Evolutionary conservation across 2,329 filamentous ascomycete genomes (phyloP), one percentile per base, ranked within the genome.

Genomic region (Harringtonia lauricola): DNA sequence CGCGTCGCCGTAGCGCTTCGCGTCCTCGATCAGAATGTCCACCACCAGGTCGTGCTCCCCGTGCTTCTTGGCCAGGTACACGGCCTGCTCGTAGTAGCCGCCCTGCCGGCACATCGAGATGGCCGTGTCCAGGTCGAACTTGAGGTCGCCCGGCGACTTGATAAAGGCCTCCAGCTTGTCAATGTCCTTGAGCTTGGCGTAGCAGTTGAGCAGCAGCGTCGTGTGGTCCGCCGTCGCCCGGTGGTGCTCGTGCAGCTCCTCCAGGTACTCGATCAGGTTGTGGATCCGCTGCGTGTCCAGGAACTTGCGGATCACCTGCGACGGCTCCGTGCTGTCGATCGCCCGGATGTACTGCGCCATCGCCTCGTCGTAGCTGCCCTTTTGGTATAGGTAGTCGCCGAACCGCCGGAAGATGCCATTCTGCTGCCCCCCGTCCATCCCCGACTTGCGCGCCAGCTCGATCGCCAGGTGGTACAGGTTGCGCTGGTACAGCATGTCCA

Each of bases 341-440:
- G 94, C 90, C 53, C 87, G 84, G 49, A 98, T 79, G 58, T 98
- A 98, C 60, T 96, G 92, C 55, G 94, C 83, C 94, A 98, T 98
- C n/a, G 94, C 89, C 8, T 86, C 92, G 57, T 98, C 92, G 57
- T 90, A 98, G 57, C 95, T 89, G 5, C 85, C 87, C 56, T 94
- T 95, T 51, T 94, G 86, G 56, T 98, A 96, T 4, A 96, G 64
- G 55, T 90, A 86, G 59, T 98, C 92, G 13, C 90, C 92, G 60
- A 95, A 96, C 58, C 83, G 89, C 46, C 90, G 81, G 57, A 90
- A 94, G 46, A 98, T 98, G 46, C 85, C 70, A 55, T 94, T 95
- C 54, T 94, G 86, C 60, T 95, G 86, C 38, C 81, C 69, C 3
- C 68, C 64, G 59, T 89, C 86, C 55, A 95, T 73, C 2, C 87